phyloP scores from a whole-genome alignment of 805 yeast species.

The Kluyveromyces nonfermentans region DNA sequence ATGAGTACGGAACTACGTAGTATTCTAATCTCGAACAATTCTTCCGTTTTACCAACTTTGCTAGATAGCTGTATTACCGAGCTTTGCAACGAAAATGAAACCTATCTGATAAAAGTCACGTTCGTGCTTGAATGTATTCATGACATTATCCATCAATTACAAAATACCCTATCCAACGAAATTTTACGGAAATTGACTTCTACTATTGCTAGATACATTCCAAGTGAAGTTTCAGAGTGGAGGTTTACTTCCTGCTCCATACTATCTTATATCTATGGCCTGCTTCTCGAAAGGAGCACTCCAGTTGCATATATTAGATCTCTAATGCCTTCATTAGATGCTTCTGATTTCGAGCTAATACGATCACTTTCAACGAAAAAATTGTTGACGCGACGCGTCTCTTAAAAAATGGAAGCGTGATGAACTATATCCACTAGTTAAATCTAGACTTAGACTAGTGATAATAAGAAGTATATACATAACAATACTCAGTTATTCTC shows the following conservation, averaged over 20 bases:
- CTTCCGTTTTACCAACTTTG: not conserved
- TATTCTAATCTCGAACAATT: constrained; percentile 6
- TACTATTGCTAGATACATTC: not conserved
- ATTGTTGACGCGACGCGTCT: not conserved
- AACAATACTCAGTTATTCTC: not conserved
- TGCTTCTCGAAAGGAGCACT: not conserved
- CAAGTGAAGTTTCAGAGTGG: constrained; percentile 5
- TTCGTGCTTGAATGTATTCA: constrained; percentile 15
- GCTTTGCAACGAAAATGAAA: not conserved
- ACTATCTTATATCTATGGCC: not conserved
- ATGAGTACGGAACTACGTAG: constrained; percentile 19
- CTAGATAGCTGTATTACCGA: constrained; percentile 1
- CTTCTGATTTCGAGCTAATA: constrained; percentile 3
- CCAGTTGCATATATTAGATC: constrained; percentile 2
- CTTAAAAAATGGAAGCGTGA: not conserved
- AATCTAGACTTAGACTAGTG: not conserved
- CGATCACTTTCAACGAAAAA: constrained; percentile 1
- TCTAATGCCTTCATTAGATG: constrained; percentile 1
- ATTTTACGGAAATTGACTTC: not conserved
- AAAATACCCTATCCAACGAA: not conserved
- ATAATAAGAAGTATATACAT: not conserved
- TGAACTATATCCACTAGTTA: not conserved
- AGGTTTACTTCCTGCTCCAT: constrained; percentile 3
- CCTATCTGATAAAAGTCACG: constrained; percentile 6
- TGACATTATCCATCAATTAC: constrained; percentile 4